A percentile compares a stretch with the other conserved stretches of the same genome.
Evolutionary conservation across 495 filamentous ascomycete species (phyloP).

Genomic region (Tuber brumale): DNA sequence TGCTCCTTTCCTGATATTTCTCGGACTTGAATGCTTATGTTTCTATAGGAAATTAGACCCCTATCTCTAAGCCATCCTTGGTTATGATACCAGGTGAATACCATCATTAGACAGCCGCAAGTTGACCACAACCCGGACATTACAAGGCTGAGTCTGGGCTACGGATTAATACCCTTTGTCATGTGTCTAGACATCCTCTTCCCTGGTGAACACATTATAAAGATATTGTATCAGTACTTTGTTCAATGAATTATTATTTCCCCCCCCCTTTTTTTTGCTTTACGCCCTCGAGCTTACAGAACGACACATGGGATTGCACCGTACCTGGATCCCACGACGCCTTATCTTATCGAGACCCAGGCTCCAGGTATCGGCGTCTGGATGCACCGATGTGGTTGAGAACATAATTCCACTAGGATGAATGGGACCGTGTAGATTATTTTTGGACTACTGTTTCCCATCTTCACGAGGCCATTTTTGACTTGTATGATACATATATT

Average conservation of each 20-base stretch:
- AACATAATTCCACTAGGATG: neutral
- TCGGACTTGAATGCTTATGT: neutral
- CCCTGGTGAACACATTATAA: neutral
- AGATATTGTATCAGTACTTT: neutral
- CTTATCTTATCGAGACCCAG: neutral
- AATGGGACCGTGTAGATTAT: neutral
- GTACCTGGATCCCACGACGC: neutral
- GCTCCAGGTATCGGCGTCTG: neutral
- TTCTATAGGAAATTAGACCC: neutral
- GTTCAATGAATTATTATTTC: neutral
- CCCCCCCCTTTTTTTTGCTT: neutral
- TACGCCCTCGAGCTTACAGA: neutral
- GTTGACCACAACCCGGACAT: neutral
- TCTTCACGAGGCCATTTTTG: neutral
- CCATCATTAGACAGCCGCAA: neutral
- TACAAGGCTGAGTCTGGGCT: constrained; percentile 1
- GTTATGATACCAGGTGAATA: neutral
- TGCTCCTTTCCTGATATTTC: neutral
- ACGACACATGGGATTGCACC: neutral
- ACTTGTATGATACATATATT: neutral
- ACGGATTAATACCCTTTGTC: neutral
- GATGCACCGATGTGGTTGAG: neutral
- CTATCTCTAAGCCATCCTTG: neutral
- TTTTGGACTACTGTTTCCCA: neutral
- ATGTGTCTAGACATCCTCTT: neutral